Conservation (phyloP, 768 basidiomycete species). For the Macrolepiota dolichaula region DNA sequence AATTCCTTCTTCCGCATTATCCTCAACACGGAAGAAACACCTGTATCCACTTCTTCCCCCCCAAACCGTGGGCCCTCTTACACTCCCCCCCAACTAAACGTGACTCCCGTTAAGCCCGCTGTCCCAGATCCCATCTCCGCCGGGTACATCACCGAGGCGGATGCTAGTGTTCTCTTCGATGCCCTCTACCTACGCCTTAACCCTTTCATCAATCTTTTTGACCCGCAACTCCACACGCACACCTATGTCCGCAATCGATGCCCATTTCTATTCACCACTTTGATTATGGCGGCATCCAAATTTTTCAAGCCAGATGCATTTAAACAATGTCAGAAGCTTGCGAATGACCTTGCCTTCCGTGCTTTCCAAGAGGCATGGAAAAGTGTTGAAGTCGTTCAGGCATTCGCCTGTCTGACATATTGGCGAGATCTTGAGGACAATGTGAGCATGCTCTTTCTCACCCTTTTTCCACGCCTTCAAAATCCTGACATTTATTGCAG, state of each 20-base stretch:
- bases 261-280: slow-evolving; percentile 80
- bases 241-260: slow-evolving; percentile 76
- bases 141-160: slow-evolving; percentile 66
- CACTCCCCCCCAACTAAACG: slow-evolving; percentile 35
- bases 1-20: slow-evolving; percentile 84
- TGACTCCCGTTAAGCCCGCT: slow-evolving; percentile 33
- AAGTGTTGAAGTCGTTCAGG: slow-evolving; percentile 84
- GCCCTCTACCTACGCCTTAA: slow-evolving; percentile 80
- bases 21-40: slow-evolving; percentile 65
- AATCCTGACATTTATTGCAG: slow-evolving; percentile 31
- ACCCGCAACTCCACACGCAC: slow-evolving; percentile 80
- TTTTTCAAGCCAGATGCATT: slow-evolving; percentile 74
- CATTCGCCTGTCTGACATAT: slow-evolving; percentile 85
- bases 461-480: slow-evolving; percentile 13
- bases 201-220: slow-evolving; percentile 87
- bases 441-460: slow-evolving; percentile 40
- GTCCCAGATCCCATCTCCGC: slow-evolving; percentile 68
- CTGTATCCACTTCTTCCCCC: slow-evolving; percentile 27
- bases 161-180: slow-evolving; percentile 73
- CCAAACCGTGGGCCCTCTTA: slow-evolving; percentile 34
- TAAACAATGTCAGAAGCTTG: slow-evolving; percentile 65
- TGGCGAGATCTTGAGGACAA: slow-evolving; percentile 89
- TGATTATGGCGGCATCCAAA: slow-evolving; percentile 82
- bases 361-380: slow-evolving; percentile 81
- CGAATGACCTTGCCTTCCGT: slow-evolving; percentile 68